Conservation (phyloP, 2,329 filamentous ascomycete species). For the Ophiostoma novo-ulmi region DNA sequence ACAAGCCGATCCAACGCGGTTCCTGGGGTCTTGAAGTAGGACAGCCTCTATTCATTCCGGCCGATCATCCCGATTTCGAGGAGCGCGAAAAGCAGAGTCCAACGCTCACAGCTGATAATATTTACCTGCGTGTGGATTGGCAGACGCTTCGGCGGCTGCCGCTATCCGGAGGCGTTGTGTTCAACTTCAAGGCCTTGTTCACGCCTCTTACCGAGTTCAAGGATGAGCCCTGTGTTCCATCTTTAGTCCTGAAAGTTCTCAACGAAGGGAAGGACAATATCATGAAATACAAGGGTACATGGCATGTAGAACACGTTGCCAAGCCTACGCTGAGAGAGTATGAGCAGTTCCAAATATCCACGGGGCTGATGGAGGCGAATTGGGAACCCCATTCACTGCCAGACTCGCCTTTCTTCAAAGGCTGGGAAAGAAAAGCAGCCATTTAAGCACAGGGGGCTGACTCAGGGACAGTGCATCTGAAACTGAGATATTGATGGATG, state of each 20-base stretch:
- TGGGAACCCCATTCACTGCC: constrained; percentile 67
- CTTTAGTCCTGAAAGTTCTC: constrained; percentile 62
- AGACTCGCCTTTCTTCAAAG: constrained; percentile 69
- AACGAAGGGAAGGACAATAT: constrained; percentile 46
- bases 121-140: constrained; percentile 77
- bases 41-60: constrained; percentile 59
- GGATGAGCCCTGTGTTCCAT: constrained; percentile 68
- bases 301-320: constrained; percentile 70
- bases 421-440: constrained; percentile 52
- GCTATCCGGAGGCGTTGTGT: constrained; percentile 67
- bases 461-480: neutral
- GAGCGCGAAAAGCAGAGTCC: constrained; percentile 29
- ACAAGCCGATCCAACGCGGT: constrained; percentile 73
- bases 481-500: neutral
- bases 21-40: constrained; percentile 80
- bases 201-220: constrained; percentile 66
- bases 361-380: constrained; percentile 36
- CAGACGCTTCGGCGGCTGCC: constrained; percentile 77
- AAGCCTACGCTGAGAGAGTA: constrained; percentile 60
- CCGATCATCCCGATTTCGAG: constrained; percentile 49
- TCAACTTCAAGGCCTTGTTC: constrained; percentile 86
- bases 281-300: constrained; percentile 67
- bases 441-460: neutral
- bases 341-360: constrained; percentile 59
- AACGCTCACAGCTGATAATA: constrained; percentile 47